Conservation (phyloP, 1,284 basidiomycete genomes). For the Fomitopsis palustris region DNA sequence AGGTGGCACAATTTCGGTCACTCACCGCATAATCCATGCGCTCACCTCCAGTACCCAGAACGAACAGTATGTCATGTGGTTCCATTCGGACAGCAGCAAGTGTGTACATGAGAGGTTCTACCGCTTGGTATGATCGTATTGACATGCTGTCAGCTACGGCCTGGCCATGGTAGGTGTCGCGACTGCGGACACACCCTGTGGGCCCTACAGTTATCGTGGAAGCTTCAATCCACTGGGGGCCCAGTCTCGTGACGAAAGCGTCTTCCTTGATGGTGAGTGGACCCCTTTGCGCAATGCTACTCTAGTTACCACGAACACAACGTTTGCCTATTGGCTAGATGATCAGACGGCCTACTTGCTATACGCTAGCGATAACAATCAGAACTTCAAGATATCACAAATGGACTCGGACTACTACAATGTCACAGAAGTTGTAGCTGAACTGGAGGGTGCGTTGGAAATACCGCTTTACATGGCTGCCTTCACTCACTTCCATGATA, state of each 20-base stretch:
- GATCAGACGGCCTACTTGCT: conserved; percentile 48
- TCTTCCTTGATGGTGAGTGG: conserved; percentile 51
- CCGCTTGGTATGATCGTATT: background rate
- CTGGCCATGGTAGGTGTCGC: conserved; percentile 62
- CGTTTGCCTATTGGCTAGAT: too few relatives aligned
- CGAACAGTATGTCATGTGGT: conserved; percentile 68
- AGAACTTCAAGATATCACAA: conserved; percentile 63
- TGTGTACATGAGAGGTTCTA: conserved; percentile 26
- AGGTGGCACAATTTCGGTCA: conserved; percentile 26
- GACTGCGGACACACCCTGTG: conserved; percentile 54
- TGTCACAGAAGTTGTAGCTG: conserved; percentile 45
- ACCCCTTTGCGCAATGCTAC: background rate
- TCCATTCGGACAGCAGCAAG: conserved; percentile 63
- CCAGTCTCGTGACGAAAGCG: conserved; percentile 56
- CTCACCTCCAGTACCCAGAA: conserved; percentile 35
- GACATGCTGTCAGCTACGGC: conserved; percentile 43
- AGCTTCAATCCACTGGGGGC: conserved; percentile 58
- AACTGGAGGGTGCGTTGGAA: conserved; percentile 37
- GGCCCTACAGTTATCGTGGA: conserved; percentile 52
- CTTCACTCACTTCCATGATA: conserved; percentile 16
- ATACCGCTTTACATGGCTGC: background rate
- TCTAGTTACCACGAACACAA: too few relatives aligned
- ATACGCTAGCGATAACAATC: conserved; percentile 66
- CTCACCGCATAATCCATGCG: background rate
- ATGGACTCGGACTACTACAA: conserved; percentile 58